These are phyloP conservation scores for Tephrocybe sp. DNA, from an alignment of 768 basidiomycete genomes.

Conservation along the genomic window DNA sequence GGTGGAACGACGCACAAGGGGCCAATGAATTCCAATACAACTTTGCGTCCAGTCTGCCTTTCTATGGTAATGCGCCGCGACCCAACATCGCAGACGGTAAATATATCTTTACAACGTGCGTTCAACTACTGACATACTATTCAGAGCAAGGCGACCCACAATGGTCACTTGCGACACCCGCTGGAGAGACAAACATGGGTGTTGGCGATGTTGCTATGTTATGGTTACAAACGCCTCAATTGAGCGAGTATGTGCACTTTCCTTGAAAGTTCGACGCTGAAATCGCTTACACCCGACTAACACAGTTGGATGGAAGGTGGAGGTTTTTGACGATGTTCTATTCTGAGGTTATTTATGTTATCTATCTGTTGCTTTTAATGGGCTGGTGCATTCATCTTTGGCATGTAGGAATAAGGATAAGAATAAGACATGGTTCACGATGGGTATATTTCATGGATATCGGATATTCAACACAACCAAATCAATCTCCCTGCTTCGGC, in stretches of 20 bases:
- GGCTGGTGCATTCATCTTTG: neutral
- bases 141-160: constrained; percentile 2
- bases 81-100: constrained; percentile 3
- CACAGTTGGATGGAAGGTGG: constrained; percentile 13
- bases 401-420: neutral
- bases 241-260: constrained; percentile 10
- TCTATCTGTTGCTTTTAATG: neutral
- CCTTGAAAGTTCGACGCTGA: neutral
- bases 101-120: neutral
- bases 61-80: neutral
- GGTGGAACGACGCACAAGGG: constrained; percentile 1
- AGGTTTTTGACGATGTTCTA: too few species aligned
- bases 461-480: neutral
- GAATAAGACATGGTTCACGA: neutral
- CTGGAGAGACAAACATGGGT: constrained; percentile 11
- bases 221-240: constrained; percentile 14
- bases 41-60: neutral
- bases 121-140: neutral
- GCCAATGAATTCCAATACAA: neutral
- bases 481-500: neutral
- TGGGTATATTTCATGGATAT: neutral
- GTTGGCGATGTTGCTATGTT: constrained; percentile 13
- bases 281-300: neutral
- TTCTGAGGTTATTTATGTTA: neutral
- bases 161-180: constrained; percentile 6